Percentiles rank a stretch among this genome's conserved stretches.
phyloP scores from a whole-genome alignment of 805 yeast species.

The Kodamaea hsintzibuensis region DNA sequence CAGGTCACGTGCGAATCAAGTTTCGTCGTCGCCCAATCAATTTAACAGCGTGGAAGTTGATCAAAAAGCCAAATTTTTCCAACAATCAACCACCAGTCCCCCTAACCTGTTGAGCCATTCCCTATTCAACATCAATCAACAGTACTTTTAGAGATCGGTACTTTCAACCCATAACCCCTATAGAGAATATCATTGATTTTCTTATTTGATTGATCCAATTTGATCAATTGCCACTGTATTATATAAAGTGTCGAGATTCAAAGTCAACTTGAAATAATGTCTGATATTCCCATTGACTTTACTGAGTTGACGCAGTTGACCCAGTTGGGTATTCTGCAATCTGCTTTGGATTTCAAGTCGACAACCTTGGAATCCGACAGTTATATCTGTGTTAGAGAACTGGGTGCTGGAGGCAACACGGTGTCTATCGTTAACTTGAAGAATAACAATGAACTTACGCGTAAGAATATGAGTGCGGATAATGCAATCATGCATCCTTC shows the following conservation, averaged over 20 bases:
- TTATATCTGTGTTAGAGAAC: slow-evolving; percentile 80
- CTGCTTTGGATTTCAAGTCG: slow-evolving; percentile 85
- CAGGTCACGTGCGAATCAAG: not conserved
- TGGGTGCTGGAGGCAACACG: slow-evolving; percentile 65
- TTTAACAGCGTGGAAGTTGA: slow-evolving; percentile 5
- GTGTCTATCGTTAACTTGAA: slow-evolving; percentile 90
- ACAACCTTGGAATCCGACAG: slow-evolving; percentile 93
- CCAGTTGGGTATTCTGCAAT: slow-evolving; percentile 79
- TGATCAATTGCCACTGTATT: not conserved
- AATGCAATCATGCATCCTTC: slow-evolving; percentile 94
- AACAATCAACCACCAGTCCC: slow-evolving; percentile 1
- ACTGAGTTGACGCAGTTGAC: slow-evolving; percentile 92
- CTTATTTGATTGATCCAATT: not conserved
- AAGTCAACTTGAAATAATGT: slow-evolving; percentile 1
- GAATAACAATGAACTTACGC: slow-evolving; percentile 74
- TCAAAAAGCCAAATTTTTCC: not conserved
- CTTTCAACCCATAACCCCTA: not conserved
- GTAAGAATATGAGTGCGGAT: slow-evolving; percentile 96
- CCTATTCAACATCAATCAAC: not conserved
- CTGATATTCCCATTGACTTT: slow-evolving; percentile 92
- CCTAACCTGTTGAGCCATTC: not conserved
- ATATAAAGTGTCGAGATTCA: not conserved
- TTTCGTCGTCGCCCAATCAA: not conserved
- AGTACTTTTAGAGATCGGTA: not conserved
- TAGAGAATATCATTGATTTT: not conserved